Conservation (phyloP, 371 early-diverging fungal genomes). For the Mortierella sp. region DNA sequence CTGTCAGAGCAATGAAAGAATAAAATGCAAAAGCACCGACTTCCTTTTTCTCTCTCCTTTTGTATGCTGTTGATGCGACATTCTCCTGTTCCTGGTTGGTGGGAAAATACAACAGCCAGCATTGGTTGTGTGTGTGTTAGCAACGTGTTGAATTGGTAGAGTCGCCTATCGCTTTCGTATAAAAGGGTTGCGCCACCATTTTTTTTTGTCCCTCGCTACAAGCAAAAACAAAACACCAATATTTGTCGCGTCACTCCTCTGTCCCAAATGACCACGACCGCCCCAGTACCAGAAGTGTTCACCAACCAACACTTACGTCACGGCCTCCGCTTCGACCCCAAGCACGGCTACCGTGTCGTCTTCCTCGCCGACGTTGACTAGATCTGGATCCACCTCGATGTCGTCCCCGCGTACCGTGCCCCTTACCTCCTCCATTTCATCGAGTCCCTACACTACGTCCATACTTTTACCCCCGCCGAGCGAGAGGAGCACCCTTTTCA, state of each 20-base stretch:
- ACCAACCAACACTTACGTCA: neutral
- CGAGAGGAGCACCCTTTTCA: neutral
- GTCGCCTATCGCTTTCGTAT: no score
- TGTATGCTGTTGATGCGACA: neutral
- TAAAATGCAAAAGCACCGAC: slow-evolving; percentile 16
- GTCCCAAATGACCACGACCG: neutral
- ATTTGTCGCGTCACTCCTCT: neutral
- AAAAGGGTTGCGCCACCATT: no score
- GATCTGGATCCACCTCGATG: neutral
- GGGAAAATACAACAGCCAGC: neutral
- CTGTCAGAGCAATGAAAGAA: slow-evolving; percentile 16
- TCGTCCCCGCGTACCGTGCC: neutral
- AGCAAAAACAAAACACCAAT: neutral
- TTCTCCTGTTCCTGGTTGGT: neutral
- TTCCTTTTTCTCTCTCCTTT: neutral
- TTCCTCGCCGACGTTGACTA: neutral
- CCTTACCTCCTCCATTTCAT: neutral
- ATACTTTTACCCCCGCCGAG: neutral
- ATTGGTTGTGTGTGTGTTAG: neutral
- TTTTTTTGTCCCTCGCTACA: no score
- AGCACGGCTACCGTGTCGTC: neutral
- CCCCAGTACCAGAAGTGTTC: neutral
- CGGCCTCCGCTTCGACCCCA: neutral
- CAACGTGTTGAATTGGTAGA: no score
- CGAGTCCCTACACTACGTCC: neutral